Percentiles rank a stretch among this genome's conserved stretches.
Conservation (phyloP, 2,329 filamentous ascomycete species). For the Stachybotrys chartarum region DNA sequence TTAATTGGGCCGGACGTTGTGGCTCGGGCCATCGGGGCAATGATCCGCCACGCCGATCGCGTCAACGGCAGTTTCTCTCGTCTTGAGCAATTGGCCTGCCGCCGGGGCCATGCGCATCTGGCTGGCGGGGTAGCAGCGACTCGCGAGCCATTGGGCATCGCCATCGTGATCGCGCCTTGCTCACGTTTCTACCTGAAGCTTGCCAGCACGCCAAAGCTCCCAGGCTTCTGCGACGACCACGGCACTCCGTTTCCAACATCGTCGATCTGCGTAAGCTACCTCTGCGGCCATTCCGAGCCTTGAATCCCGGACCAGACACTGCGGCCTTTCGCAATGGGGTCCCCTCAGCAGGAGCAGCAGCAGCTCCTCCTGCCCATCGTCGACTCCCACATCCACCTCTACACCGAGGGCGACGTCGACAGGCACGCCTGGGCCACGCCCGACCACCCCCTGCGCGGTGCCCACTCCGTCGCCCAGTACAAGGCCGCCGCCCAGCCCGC, state of each 20-base stretch:
- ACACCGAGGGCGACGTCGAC: conserved; percentile 58
- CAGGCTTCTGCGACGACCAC: background rate
- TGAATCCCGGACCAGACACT: too few relatives aligned
- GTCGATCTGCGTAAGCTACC: too few relatives aligned
- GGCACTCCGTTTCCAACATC: background rate
- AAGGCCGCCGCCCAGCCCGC: conserved; percentile 33
- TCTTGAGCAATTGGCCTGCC: background rate
- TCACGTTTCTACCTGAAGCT: too few relatives aligned
- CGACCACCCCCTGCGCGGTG: conserved; percentile 50
- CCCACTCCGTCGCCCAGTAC: conserved; percentile 61
- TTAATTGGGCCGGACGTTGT: background rate
- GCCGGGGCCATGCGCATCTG: background rate
- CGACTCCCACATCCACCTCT: conserved; percentile 90
- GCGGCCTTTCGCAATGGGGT: background rate
- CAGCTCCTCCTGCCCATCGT: conserved; percentile 55
- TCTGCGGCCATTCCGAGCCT: too few relatives aligned
- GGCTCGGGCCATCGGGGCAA: background rate
- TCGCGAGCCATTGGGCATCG: background rate
- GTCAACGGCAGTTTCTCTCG: too few relatives aligned
- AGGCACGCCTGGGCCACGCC: conserved; percentile 64
- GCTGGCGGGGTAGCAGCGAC: background rate
- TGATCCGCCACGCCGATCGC: background rate
- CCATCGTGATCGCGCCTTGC: too few relatives aligned
- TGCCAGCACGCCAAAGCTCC: background rate
- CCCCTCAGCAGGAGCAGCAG: conserved; percentile 19